Conservation (phyloP, 768 basidiomycete species). For the Floccularia luteovirens region DNA sequence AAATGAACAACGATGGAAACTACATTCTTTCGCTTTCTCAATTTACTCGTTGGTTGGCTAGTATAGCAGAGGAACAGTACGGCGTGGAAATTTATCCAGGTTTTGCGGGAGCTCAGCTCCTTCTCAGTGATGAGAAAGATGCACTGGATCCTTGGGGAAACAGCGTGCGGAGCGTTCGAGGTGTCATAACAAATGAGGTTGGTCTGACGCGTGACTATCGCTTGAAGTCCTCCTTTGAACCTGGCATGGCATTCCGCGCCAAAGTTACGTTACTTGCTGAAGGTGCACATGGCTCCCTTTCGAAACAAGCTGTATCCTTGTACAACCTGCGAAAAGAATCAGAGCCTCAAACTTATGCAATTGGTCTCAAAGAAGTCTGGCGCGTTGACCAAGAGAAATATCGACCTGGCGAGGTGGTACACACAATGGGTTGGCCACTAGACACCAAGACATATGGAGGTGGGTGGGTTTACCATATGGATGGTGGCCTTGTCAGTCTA, state of each 20-base stretch:
- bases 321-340: constrained; percentile 64
- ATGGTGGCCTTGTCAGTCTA: constrained; percentile 79
- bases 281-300: constrained; percentile 89
- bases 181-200: constrained; percentile 90
- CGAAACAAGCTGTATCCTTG: constrained; percentile 67
- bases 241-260: constrained; percentile 93
- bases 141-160: constrained; percentile 30
- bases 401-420: constrained; percentile 75
- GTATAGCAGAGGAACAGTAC: constrained; percentile 66
- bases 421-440: constrained; percentile 93
- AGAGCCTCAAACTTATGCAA: constrained; percentile 91
- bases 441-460: constrained; percentile 84
- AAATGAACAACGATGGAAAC: constrained; percentile 93
- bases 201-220: constrained; percentile 73
- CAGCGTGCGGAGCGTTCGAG: constrained; percentile 49
- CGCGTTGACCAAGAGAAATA: constrained; percentile 60
- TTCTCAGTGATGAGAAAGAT: constrained; percentile 53
- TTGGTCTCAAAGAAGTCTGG: constrained; percentile 98
- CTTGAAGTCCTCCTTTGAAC: constrained; percentile 86
- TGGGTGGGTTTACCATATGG: constrained; percentile 95
- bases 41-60: constrained; percentile 84
- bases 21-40: constrained; percentile 87
- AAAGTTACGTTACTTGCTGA: constrained; percentile 91
- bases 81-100: constrained; percentile 97
- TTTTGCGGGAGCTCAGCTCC: constrained; percentile 83